Conservation (phyloP, 176 grass and related monocot genomes). For the Oryza longistaminata region DNA sequence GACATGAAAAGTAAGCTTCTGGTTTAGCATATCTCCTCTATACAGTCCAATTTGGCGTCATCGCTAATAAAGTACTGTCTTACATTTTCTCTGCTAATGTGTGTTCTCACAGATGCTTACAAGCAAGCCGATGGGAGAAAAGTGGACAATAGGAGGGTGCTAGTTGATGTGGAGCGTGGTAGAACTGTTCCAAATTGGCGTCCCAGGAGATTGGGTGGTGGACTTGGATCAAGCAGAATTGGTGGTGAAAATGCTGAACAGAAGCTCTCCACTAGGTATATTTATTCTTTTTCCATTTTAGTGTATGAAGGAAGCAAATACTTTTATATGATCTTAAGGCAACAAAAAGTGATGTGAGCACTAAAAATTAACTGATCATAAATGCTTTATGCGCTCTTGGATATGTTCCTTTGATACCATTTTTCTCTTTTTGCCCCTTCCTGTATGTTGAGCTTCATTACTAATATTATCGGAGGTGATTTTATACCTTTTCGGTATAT, state of each 20-base stretch:
- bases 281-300: not conserved
- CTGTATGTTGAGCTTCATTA: not conserved
- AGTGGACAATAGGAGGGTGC: conserved; percentile 65
- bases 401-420: not conserved
- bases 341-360: not conserved
- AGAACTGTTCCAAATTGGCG: conserved; percentile 96
- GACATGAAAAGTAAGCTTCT: conserved; percentile 87
- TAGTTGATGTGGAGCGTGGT: conserved; percentile 96
- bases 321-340: conserved; percentile 1
- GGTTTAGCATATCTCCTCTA: not conserved
- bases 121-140: conserved; percentile 94
- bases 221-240: conserved; percentile 93
- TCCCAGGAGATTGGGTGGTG: conserved; percentile 91
- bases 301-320: not conserved
- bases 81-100: conserved; percentile 18
- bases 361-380: not conserved
- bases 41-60: not conserved
- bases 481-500: conserved; percentile 22
- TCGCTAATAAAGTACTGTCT: not conserved
- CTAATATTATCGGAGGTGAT: not conserved
- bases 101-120: conserved; percentile 61
- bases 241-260: conserved; percentile 56
- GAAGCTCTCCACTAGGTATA: conserved; percentile 36
- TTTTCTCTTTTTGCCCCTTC: not conserved
- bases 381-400: not conserved